Conservation (phyloP, 1,139 yeast species). For the Yarrowia galli region DNA sequence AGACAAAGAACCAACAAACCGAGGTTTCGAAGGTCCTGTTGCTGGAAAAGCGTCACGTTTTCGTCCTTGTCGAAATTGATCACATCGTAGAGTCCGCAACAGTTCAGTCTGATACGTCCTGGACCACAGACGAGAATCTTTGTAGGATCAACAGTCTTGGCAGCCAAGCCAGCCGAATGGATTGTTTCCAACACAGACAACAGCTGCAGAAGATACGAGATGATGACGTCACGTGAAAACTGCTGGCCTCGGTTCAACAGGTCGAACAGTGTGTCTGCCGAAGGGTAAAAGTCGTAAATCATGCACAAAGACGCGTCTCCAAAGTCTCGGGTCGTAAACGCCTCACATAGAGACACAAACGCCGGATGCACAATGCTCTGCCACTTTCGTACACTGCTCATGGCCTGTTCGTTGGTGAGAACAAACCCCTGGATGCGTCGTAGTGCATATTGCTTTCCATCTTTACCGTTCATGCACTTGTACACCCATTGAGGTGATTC, state of each 20-base stretch:
- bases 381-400: slow-evolving; percentile 63
- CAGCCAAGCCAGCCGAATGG: slow-evolving; percentile 68
- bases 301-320: slow-evolving; percentile 69
- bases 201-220: slow-evolving; percentile 80
- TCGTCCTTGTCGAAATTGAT: slow-evolving; percentile 56
- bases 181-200: slow-evolving; percentile 68
- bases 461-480: slow-evolving; percentile 79
- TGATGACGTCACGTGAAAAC: slow-evolving; percentile 69
- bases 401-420: slow-evolving; percentile 65
- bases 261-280: slow-evolving; percentile 65
- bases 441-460: slow-evolving; percentile 80
- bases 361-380: slow-evolving; percentile 59
- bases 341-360: slow-evolving; percentile 73
- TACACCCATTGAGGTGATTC: slow-evolving; percentile 61
- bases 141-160: slow-evolving; percentile 67
- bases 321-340: slow-evolving; percentile 87
- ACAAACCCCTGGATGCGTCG: slow-evolving; percentile 73
- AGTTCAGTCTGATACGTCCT: slow-evolving; percentile 72
- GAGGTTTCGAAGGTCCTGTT: slow-evolving; percentile 61
- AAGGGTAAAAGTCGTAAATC: slow-evolving; percentile 74
- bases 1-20: slow-evolving; percentile 68
- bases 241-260: slow-evolving; percentile 47
- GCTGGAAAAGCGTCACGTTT: slow-evolving; percentile 53
- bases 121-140: slow-evolving; percentile 76
- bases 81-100: slow-evolving; percentile 77